These are phyloP conservation scores for Strigomonas oncopelti DNA, from an alignment of 208 protist genomes.

Conservation along the genomic window DNA sequence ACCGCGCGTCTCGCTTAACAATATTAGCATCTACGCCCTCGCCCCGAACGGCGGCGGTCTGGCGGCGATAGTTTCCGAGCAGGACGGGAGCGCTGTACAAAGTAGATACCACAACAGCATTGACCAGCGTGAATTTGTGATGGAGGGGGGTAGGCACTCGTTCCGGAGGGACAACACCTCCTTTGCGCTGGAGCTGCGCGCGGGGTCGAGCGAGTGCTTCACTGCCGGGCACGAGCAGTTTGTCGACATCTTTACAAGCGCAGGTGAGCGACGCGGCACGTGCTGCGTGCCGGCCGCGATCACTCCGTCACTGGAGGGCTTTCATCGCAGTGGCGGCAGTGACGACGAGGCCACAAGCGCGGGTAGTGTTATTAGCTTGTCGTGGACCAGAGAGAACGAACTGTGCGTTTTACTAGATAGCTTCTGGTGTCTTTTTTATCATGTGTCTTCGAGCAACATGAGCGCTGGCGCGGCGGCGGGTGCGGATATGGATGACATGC, in stretches of 20 bases:
- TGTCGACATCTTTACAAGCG: conserved; percentile 35
- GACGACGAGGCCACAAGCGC: no score
- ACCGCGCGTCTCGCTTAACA: no score
- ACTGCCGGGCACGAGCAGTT: neutral
- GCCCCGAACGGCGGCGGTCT: conserved; percentile 5
- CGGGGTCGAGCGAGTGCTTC: no score
- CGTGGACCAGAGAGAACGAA: conserved; percentile 46
- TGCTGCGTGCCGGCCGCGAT: conserved; percentile 13
- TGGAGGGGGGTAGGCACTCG: neutral
- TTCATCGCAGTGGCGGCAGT: no score
- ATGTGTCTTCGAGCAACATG: neutral
- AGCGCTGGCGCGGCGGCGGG: no score
- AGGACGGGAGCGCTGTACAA: no score
- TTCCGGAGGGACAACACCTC: neutral
- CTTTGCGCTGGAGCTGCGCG: neutral
- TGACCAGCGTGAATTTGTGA: neutral
- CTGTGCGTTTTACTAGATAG: conserved; percentile 28
- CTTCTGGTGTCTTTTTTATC: conserved; percentile 21
- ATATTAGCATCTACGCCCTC: neutral
- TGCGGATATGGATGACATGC: neutral
- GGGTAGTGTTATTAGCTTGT: neutral
- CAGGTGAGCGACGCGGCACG: conserved; percentile 24
- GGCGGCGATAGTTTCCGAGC: no score
- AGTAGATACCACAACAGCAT: neutral
- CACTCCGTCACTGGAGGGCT: conserved; percentile 10